Base-by-base conservation (phyloP, 2,329 filamentous ascomycete species). In the Phialocephala subalpina region DNA sequence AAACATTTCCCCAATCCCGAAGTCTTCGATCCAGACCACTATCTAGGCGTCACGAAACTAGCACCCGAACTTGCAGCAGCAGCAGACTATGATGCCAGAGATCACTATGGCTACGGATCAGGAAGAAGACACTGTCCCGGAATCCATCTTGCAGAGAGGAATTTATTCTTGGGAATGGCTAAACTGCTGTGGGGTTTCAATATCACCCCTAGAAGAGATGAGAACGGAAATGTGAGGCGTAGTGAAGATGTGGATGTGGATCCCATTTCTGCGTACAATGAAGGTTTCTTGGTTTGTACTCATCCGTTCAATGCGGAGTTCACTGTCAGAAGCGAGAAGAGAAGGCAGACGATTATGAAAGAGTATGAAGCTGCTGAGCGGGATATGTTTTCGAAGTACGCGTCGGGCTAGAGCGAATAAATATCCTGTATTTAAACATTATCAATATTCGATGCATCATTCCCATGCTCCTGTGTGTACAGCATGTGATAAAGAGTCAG, bases 111-210 rank as follows among this genome's bases (percentile, higher is more conserved):
- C 5, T 80, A 76, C 61, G 78, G 78, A 20, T 68, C 74, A 7
- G 79, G 79, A 1, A 71, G 79, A 0, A 79, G 86, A 33, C 80
- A 88, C 40, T 89, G 87, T 72, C 85, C 83, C 86, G 87, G 86
- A 0, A 83, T 86, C 36, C 83, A 86, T 62, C 78, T 69, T 18
- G 67, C 64, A 1, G 62, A 67, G 14, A 42, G 64, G 6, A 60
- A 42, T 49, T 20, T 64, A 9, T 62, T 60, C 25, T 14, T 64
- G 20, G 59, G 40, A 35, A 62, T 63, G 27, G 45, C 49, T n/a
- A 60, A 62, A 25, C 27, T 65, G 27, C 45, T 67, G 2, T 69
- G 64, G 64, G 67, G 61, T 6, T 69, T 63, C 60, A 69, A 82
- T 40, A 60, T 67, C 60, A 40, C 36, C 49, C 52, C 64, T 45